Evolutionary conservation across 805 yeast genomes (phyloP).

Genomic region (Lipomyces sp.): DNA sequence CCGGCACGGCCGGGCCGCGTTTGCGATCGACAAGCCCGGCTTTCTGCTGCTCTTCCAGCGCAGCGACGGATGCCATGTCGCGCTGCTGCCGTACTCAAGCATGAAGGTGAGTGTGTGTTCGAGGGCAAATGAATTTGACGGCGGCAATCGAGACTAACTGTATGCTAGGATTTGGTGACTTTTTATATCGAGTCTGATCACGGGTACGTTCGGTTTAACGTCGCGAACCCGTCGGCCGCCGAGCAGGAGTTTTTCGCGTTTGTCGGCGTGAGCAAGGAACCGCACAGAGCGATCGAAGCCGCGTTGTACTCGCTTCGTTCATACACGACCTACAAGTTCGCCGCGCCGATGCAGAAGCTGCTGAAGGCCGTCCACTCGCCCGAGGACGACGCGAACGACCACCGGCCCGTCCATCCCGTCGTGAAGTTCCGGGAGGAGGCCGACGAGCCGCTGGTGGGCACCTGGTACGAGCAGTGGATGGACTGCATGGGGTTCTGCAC

Average conservation of each 20-base stretch:
- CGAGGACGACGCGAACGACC: not conserved
- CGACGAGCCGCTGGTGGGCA: constrained; percentile 15
- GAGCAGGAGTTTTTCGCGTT: constrained; percentile 20
- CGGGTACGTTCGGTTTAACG: constrained; percentile 15
- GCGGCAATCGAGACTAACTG: not conserved
- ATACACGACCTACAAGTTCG: no score
- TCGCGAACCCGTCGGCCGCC: constrained; percentile 21
- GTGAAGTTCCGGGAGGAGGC: not conserved
- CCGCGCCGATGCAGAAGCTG: not conserved
- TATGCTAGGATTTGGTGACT: not conserved
- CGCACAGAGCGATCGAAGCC: constrained; percentile 21
- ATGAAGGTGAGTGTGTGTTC: constrained; percentile 8
- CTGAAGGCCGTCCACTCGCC: not conserved
- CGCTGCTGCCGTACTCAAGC: constrained; percentile 31
- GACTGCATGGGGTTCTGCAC: constrained; percentile 37
- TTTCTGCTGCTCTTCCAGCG: constrained; percentile 24
- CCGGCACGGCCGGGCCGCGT: constrained; percentile 16
- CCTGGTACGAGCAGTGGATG: constrained; percentile 31
- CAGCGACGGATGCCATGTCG: constrained; percentile 31
- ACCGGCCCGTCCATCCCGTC: constrained; percentile 2
- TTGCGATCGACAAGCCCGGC: constrained; percentile 17
- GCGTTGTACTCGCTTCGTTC: constrained; percentile 20
- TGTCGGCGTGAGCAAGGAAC: constrained; percentile 26
- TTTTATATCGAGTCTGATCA: constrained; percentile 17
- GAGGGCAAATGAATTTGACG: not conserved